Base-by-base conservation (phyloP, 2,329 filamentous ascomycete species). In the Chalaropsis ovoidea region DNA sequence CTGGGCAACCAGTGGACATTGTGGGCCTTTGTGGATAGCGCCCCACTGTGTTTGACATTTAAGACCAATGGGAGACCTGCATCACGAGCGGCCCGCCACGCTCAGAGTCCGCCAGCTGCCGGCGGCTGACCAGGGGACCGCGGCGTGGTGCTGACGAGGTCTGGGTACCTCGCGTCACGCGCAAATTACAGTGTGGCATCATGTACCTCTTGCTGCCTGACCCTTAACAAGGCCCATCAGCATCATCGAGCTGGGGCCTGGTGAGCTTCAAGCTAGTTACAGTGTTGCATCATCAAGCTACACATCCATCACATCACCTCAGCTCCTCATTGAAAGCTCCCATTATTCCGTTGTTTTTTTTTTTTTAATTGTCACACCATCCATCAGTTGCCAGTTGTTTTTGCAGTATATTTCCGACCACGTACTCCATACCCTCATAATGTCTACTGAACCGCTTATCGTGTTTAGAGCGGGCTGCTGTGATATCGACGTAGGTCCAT, bases 381-480 rank as follows among this genome's bases (percentile, higher is more conserved):
- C 24, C 15, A 2, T n/a, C 31, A 39, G n/a, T 8, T 35, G 15
- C 11, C 31, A 39, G n/a, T 8, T 35, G 15, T n/a, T 35, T 17
- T 58, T 27, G 24, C 54, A 58, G 39, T 58, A 58, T 58, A 39
- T n/a, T 10, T 10, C n/a, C 17, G 54, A 13, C 27, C 10, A 35
- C 54, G 10, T 19, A 58, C 31, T n/a, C 54, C n/a, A 39, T 66
- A 70, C 69, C 39, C 13, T 43, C 24, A 79, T 68, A 69, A 96
- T 96, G 91, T 90, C 92, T 69, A 86, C 90, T 76, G 76, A 82
- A 70, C 91, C 93, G 41, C 83, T 96, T 73, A 92, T 97, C 75
- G 95, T 91, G 17, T 97, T 97, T 83, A 96, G 96, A 82, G 93
- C 93, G 69, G 93, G 93, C 76, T 84, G 84, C 75, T 97, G 93